Conservation (phyloP, 176 grass and related monocot species). For the Canna indica region DNA sequence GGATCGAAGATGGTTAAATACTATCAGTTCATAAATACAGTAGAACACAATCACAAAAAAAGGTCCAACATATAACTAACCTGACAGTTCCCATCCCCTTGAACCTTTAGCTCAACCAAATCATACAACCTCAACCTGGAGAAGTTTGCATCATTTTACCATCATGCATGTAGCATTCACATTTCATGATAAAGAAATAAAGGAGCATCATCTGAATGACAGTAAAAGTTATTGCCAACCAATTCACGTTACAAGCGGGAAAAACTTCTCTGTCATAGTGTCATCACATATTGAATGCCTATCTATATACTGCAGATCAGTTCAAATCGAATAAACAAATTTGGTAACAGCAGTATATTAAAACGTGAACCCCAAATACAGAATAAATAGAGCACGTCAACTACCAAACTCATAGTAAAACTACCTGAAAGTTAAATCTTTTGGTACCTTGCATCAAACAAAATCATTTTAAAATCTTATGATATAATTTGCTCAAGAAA, state of each 20-base stretch:
- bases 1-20: background rate
- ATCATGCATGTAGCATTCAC: background rate
- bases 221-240: too few relatives aligned
- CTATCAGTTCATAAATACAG: background rate
- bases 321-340: too few relatives aligned
- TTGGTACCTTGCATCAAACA: background rate
- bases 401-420: background rate
- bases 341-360: too few relatives aligned
- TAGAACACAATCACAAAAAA: background rate
- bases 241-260: too few relatives aligned
- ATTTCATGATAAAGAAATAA: background rate
- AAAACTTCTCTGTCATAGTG: too few relatives aligned
- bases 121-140: constrained; percentile 68
- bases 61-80: constrained; percentile 25
- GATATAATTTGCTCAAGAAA: too few relatives aligned
- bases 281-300: too few relatives aligned
- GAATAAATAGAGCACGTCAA: background rate
- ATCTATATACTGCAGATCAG: too few relatives aligned
- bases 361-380: too few relatives aligned
- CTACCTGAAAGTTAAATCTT: background rate
- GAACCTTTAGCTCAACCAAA: constrained; percentile 71
- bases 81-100: constrained; percentile 96
- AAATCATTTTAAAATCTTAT: too few relatives aligned
- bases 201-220: background rate
- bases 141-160: background rate